These are phyloP conservation scores for Liquidambar formosana DNA, from an alignment of 164 flowering plant genomes.

Conservation along the genomic window DNA sequence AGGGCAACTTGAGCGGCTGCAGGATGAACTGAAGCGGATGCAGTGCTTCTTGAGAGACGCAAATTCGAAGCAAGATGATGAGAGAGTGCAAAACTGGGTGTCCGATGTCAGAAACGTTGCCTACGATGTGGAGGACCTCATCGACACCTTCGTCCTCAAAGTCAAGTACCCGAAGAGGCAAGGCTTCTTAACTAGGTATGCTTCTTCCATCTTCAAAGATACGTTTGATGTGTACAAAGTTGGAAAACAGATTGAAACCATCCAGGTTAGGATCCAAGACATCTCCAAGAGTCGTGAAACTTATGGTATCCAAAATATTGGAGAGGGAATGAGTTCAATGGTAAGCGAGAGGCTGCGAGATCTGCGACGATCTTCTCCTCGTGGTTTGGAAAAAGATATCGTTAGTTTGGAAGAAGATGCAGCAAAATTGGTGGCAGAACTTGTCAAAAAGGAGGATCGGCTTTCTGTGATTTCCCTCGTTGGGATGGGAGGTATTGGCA, in stretches of 20 bases:
- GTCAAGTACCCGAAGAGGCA: neutral
- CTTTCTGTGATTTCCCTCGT: neutral
- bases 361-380: too few relatives aligned
- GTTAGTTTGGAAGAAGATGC: neutral
- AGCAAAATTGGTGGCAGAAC: neutral
- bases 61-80: neutral
- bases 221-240: neutral
- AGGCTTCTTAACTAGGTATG: neutral
- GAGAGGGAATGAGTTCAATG: too few relatives aligned
- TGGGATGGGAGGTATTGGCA: conserved; percentile 1
- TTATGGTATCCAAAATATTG: neutral
- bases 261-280: too few relatives aligned
- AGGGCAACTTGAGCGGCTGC: neutral
- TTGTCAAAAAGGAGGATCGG: neutral
- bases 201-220: neutral
- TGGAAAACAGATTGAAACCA: neutral
- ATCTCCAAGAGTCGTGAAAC: too few relatives aligned
- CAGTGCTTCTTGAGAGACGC: conserved; percentile 7
- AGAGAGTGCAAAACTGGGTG: neutral
- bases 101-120: neutral
- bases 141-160: neutral
- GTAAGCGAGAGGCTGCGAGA: too few relatives aligned
- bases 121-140: conserved; percentile 2
- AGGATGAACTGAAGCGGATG: conserved; percentile 5
- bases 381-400: too few relatives aligned